Percentiles rank a stretch among this genome's conserved stretches.
phyloP scores from a whole-genome alignment of 1,284 basidiomycete species.

The Porphyrellus sp. region DNA sequence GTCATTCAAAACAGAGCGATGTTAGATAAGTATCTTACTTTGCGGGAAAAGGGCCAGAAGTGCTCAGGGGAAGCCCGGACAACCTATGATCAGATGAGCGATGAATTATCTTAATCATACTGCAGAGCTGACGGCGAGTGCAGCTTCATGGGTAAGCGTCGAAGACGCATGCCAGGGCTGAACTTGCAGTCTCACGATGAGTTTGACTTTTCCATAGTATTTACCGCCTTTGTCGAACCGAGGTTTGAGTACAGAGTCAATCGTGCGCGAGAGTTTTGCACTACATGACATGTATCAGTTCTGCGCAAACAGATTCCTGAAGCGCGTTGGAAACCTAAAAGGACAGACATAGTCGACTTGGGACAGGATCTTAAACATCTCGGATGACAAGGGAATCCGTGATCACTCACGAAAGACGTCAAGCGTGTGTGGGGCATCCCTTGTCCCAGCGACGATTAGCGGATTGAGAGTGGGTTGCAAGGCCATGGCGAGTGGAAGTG shows the following conservation, averaged over 20 bases:
- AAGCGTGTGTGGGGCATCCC: conserved; percentile 74
- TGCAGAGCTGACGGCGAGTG: conserved; percentile 59
- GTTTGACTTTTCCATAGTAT: conserved; percentile 76
- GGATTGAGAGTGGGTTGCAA: conserved; percentile 76
- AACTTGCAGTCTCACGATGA: conserved; percentile 78
- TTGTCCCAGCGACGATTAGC: conserved; percentile 65
- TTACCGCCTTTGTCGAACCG: conserved; percentile 57
- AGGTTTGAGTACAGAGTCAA: conserved; percentile 61
- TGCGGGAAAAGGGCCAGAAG: conserved; percentile 75
- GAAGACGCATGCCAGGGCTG: conserved; percentile 82
- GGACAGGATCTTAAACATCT: not conserved
- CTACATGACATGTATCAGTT: conserved; percentile 33
- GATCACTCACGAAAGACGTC: conserved; percentile 72
- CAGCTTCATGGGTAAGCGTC: conserved; percentile 78
- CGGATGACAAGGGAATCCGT: not conserved
- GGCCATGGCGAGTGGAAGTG: conserved; percentile 54
- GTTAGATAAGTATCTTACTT: conserved; percentile 43
- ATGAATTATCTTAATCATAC: not conserved
- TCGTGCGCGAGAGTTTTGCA: conserved; percentile 58
- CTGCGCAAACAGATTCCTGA: not conserved
- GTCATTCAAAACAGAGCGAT: not conserved
- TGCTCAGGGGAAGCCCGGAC: conserved; percentile 65
- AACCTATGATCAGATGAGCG: conserved; percentile 41
- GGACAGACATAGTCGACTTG: conserved; percentile 88
- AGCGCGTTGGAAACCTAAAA: conserved; percentile 50